Evolutionary conservation across 108 stramenopile genomes (phyloP), one percentile per base, ranked within the genome.

Genomic region (Cyclotella choctawhatcheeana): DNA sequence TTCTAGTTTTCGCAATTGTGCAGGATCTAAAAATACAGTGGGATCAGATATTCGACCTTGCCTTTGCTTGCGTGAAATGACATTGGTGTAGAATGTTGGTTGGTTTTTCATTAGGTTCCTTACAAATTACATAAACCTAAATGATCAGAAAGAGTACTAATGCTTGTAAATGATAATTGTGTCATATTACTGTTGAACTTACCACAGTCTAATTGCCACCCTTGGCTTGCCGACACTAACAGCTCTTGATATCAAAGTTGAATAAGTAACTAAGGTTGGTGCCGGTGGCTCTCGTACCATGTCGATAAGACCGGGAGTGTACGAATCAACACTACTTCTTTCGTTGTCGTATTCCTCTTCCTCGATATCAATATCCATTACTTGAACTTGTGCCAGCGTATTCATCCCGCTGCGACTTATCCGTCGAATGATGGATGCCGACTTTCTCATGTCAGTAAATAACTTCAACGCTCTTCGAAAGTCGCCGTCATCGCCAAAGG

Each of bases 161-260:
- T n/a, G n/a, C n/a, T n/a, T n/a, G n/a, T n/a, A n/a, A n/a, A n/a
- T n/a, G n/a, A n/a, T n/a, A n/a, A n/a, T n/a, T n/a, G n/a, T n/a
- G n/a, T n/a, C n/a, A n/a, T n/a, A n/a, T n/a, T n/a, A n/a, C n/a
- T n/a, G n/a, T n/a, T n/a, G n/a, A n/a, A n/a, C n/a, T n/a, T n/a
- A n/a, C n/a, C 91, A 96, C 18, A 96, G 61, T 14, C 93, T 80
- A n/a, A 94, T 64, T 14, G 93, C 89, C 16, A 96, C 85, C 52
- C 64, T 54, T 37, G 86, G 86, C 68, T 96, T 96, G 0, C 88
- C 84, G 32, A 87, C 50, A 34, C 81, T 61, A 5, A 91, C 70
- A n/a, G 95, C 93, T 27, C 93, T 75, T 50, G 91, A 92, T 89
- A 96, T 96, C 32, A 96, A 75, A 10, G 95, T 93, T 2, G 89